These are phyloP conservation scores for Capillidium rhysosporum DNA, from an alignment of 371 early-diverging fungal species.

Conservation along the genomic window DNA sequence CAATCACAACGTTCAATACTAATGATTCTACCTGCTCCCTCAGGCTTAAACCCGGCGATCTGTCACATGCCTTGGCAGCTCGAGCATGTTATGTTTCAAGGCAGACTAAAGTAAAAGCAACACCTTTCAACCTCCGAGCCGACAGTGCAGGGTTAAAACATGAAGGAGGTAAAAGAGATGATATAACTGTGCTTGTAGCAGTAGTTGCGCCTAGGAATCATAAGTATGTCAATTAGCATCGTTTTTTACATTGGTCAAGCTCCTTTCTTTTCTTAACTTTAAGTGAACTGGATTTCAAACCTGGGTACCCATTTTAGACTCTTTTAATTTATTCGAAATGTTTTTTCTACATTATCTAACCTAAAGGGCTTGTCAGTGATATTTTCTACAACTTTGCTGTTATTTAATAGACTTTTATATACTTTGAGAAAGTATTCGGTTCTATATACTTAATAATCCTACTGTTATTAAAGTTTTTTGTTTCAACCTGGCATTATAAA, in stretches of 20 bases:
- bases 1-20: constrained; percentile 16
- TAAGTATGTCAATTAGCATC: not conserved
- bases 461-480: no score
- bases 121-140: constrained; percentile 72
- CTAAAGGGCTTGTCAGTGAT: no score
- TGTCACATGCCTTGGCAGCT: constrained; percentile 55
- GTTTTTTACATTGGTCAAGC: not conserved
- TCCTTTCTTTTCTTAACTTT: no score
- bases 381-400: no score
- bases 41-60: constrained; percentile 30
- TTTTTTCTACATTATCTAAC: no score
- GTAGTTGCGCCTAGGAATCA: constrained; percentile 12
- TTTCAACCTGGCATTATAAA: no score
- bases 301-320: no score
- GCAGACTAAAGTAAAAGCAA: constrained; percentile 37
- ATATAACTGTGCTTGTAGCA: constrained; percentile 59
- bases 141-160: constrained; percentile 53
- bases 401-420: no score
- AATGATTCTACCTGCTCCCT: constrained; percentile 4
- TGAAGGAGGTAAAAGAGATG: constrained; percentile 69
- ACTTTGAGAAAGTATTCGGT: no score
- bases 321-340: no score
- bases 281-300: no score
- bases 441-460: no score
- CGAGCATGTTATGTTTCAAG: constrained; percentile 60